Base-by-base conservation (phyloP, 768 basidiomycete species). In the Leccinum uliginosum region DNA sequence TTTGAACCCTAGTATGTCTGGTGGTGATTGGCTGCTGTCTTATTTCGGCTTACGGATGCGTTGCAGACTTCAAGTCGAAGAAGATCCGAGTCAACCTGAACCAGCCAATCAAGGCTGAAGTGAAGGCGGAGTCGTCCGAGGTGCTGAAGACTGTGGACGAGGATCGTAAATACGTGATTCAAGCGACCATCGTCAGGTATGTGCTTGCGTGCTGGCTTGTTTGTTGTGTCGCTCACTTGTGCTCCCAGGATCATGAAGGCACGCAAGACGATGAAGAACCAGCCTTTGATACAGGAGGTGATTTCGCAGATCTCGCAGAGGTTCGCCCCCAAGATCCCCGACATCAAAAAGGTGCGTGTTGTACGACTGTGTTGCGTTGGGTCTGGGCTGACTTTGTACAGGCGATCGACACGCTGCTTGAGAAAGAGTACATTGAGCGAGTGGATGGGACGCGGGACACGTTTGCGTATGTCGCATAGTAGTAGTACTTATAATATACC, bases 401-500 rank as follows among this genome's bases (percentile, higher is more conserved):
- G 89, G 91, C 92, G 3, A 96, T 98, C 57, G 93, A 96, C 68
- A 85, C 85, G 14, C 76, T 98, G 19, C 77, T 98, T 49, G 96
- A 98, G 76, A 96, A 96, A 75, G 96, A 99, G 71, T 99, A 98
- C 71, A 89, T 99, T 64, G 95, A 98, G 68, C 87, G 96, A 29
- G 88, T 93, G 14, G 92, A 93, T 21, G 91, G 87, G 11, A 85
- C 87, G n/a, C 87, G 89, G 67, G 93, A 96, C 73, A 89, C 89
- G 34, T 74, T 73, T 54, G 67, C 71, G 12, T 75, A 74, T 43
- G 72, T 75, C 15, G 73, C 74, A 62, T 76, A 61, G 68, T 34
- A 11, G 29, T 30, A 30, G 34, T 34, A 34, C 34, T 30, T 30
- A 30, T 35, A 62, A 63, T 69, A 61, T 63, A 65, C 61, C 61